Evolutionary conservation across 345 rosid species (phyloP).

Genomic region (Crucihimalaya himalaica): DNA sequence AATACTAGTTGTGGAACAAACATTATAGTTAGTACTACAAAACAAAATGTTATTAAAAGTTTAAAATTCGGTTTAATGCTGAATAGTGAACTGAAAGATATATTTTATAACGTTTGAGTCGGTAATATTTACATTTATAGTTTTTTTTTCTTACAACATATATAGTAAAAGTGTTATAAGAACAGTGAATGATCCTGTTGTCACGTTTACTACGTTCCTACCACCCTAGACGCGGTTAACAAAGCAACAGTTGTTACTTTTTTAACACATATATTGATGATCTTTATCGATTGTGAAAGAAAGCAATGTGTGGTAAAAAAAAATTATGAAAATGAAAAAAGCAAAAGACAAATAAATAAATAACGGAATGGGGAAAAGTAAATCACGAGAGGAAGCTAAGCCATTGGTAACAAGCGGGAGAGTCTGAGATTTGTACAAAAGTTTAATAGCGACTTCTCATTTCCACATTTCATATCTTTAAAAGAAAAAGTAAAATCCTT

Average conservation of each 20-base stretch:
- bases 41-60: neutral
- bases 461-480: conserved; percentile 20
- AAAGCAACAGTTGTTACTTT: conserved; percentile 17
- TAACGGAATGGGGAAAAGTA: conserved; percentile 39
- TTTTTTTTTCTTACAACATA: too few relatives aligned
- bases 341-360: conserved; percentile 37
- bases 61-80: neutral
- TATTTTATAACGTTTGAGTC: neutral
- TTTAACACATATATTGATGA: conserved; percentile 15
- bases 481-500: neutral
- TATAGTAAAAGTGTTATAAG: neutral
- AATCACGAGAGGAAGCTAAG: conserved; percentile 40
- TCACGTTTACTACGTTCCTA: conserved; percentile 22
- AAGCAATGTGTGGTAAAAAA: conserved; percentile 30
- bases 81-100: neutral
- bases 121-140: neutral
- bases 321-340: conserved; percentile 19
- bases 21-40: neutral
- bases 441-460: conserved; percentile 45
- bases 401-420: conserved; percentile 41
- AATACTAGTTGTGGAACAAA: conserved; percentile 12
- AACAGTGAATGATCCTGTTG: neutral
- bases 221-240: conserved; percentile 25
- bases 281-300: conserved; percentile 43
- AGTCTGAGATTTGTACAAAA: conserved; percentile 42